Base-by-base conservation (phyloP, 805 yeast genomes). In the Saccharomycopsis synnaedendra region DNA sequence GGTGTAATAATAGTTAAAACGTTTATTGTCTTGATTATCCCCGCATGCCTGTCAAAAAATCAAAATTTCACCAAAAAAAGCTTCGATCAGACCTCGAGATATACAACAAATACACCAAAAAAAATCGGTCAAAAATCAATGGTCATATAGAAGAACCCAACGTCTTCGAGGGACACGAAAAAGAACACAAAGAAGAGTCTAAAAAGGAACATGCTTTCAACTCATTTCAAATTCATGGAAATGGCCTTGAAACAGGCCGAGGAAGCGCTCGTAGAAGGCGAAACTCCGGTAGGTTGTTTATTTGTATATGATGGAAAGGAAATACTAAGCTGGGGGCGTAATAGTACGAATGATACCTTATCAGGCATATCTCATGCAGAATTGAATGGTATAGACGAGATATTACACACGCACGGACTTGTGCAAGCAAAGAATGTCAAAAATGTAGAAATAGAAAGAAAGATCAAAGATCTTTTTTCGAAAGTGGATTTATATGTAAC, bases 321-420 rank as follows among this genome's bases (percentile, higher is more conserved):
- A 47, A 67, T 90, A 28, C 65, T 90, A 6, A 85, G 87, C 27
- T 69, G 71, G 46, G 96, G 97, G 1, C 80, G 81, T 69, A 90
- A 90, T 61, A 85, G 80, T 58, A 90, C 97, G 5, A 90, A 90
- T 58, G 70, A 78, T 29, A 80, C 95, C 1, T 68, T 85, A 29
- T 82, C 87, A 54, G 97, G 97, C 1, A 85, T 90, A 2, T 72
- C 84, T 39, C 98, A 90, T 62, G 97, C 98, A 1, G 98, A 90
- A 62, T 83, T 93, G 55, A 71, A 82, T 49, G 96, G 90, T 0
- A 80, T 87, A 10, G 78, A 78, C 41, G 60, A 64, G 32, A 73
- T 63, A 8, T 72, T 81, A 53, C 54, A 57, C 35, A 67, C 72
- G 29, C 67, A 78, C 43, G 36, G 29, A 35, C 34, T 39, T 42